A percentile compares a stretch with the other conserved stretches of the same genome.
These are phyloP conservation scores for Erodium trifolium DNA, from an alignment of 441 rosid species.

Conservation along the genomic window DNA sequence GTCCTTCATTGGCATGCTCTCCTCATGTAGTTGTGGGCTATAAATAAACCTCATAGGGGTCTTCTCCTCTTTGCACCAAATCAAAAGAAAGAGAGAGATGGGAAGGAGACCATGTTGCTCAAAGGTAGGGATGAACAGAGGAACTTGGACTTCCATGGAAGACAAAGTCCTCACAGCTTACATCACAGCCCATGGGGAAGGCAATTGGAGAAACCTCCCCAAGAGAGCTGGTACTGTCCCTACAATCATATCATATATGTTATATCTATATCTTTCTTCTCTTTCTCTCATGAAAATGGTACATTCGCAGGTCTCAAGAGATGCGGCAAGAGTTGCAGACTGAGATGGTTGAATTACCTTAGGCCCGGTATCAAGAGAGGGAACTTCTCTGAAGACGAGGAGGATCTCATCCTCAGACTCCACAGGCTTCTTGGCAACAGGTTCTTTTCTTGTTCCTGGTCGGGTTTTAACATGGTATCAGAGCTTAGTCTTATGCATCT, in stretches of 20 bases:
- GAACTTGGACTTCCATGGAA: slow-evolving; percentile 9
- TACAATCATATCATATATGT: background rate
- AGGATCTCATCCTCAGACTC: background rate
- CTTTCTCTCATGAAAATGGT: background rate
- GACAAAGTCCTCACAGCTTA: slow-evolving; percentile 19
- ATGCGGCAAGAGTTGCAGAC: background rate
- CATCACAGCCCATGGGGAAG: slow-evolving; percentile 22
- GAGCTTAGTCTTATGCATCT: background rate
- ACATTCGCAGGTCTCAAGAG: background rate
- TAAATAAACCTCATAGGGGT: background rate
- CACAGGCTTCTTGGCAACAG: slow-evolving; percentile 4
- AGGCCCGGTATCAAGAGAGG: background rate
- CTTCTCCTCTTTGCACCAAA: background rate
- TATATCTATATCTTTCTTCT: background rate
- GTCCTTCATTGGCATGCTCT: no score
- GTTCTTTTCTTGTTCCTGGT: background rate
- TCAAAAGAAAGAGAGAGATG: background rate
- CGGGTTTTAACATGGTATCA: background rate
- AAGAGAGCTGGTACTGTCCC: slow-evolving; percentile 15
- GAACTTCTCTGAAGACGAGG: background rate
- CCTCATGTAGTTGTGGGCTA: background rate
- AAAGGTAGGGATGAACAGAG: background rate
- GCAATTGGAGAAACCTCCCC: slow-evolving; percentile 27
- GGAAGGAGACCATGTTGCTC: background rate
- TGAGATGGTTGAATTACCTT: background rate